Evolutionary conservation across 306 rosid genomes (phyloP).

Genomic region (Prunus campanulata): DNA sequence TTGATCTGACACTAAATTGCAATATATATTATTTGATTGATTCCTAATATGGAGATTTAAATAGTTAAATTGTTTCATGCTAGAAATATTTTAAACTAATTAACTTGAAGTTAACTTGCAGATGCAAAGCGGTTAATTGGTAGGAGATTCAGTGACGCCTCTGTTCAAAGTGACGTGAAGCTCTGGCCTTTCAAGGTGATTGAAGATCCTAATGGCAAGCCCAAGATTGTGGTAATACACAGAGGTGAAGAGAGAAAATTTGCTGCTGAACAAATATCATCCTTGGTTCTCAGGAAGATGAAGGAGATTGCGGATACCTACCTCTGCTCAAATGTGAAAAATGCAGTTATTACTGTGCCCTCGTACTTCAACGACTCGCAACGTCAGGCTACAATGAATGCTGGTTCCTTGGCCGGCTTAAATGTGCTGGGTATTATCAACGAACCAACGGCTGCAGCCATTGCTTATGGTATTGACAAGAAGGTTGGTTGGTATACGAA

Average conservation of each 20-base stretch:
- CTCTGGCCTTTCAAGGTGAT: too few relatives aligned
- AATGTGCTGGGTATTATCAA: slow-evolving; percentile 2
- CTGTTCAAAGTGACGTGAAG: too few relatives aligned
- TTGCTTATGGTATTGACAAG: background rate
- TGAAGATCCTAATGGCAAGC: too few relatives aligned
- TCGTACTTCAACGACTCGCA: slow-evolving; percentile 9
- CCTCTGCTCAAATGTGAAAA: background rate
- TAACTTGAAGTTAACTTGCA: too few relatives aligned
- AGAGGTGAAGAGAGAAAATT: background rate
- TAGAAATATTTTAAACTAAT: too few relatives aligned
- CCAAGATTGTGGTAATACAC: too few relatives aligned
- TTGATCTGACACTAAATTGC: too few relatives aligned
- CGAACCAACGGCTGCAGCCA: slow-evolving; percentile 1
- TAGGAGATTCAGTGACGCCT: too few relatives aligned
- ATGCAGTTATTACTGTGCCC: slow-evolving; percentile 7
- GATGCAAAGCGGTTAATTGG: too few relatives aligned
- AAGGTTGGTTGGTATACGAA: background rate
- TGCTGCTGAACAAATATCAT: background rate
- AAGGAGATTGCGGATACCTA: background rate
- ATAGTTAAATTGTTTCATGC: too few relatives aligned
- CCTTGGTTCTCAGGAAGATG: background rate
- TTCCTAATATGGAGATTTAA: too few relatives aligned
- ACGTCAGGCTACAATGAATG: slow-evolving; percentile 5
- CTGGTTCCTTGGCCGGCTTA: background rate
- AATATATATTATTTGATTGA: too few relatives aligned